Evolutionary conservation across 495 filamentous ascomycete species (phyloP).

Genomic region (Neurospora discreta): DNA sequence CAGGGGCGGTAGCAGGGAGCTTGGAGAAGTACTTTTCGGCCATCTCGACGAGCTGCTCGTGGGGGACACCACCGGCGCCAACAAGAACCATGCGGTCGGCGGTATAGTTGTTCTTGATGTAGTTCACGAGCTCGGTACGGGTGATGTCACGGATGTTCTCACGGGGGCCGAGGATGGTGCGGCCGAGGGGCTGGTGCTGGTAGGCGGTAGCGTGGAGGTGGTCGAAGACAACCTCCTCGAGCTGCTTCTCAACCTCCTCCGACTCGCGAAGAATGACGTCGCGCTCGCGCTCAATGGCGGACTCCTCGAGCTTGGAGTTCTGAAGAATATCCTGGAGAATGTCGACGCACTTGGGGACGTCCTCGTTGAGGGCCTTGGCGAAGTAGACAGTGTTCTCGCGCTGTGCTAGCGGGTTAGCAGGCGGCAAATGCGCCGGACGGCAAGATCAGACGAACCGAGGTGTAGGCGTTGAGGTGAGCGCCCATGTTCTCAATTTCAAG

Average conservation of each 20-base stretch:
- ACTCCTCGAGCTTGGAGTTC: slow-evolving; percentile 90
- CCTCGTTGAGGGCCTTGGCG: slow-evolving; percentile 95
- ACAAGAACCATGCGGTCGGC: slow-evolving; percentile 99
- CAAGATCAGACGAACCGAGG: slow-evolving; percentile 61
- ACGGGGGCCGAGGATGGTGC: slow-evolving; percentile 93
- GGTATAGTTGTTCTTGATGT: slow-evolving; percentile 99
- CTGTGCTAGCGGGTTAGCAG: slow-evolving; percentile 39
- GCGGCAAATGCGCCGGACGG: slow-evolving; percentile 10
- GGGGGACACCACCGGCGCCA: slow-evolving; percentile 86
- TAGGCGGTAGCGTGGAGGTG: slow-evolving; percentile 97
- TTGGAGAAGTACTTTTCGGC: slow-evolving; percentile 90
- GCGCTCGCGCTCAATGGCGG: slow-evolving; percentile 90
- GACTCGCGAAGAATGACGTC: slow-evolving; percentile 98
- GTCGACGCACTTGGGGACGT: slow-evolving; percentile 89
- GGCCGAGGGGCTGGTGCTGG: slow-evolving; percentile 89
- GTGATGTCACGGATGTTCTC: slow-evolving; percentile 97
- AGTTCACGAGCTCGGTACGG: slow-evolving; percentile 76
- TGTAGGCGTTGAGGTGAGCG: slow-evolving; percentile 98
- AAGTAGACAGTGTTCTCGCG: slow-evolving; percentile 99
- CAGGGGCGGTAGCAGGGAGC: slow-evolving; percentile 58
- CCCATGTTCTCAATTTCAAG: slow-evolving; percentile 99
- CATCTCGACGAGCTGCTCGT: slow-evolving; percentile 85
- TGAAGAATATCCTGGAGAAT: slow-evolving; percentile 98
- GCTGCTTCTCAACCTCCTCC: slow-evolving; percentile 98
- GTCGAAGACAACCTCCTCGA: slow-evolving; percentile 99